phyloP scores from a whole-genome alignment of 2,329 filamentous ascomycete species.

The Amesomyces nigricolor region DNA sequence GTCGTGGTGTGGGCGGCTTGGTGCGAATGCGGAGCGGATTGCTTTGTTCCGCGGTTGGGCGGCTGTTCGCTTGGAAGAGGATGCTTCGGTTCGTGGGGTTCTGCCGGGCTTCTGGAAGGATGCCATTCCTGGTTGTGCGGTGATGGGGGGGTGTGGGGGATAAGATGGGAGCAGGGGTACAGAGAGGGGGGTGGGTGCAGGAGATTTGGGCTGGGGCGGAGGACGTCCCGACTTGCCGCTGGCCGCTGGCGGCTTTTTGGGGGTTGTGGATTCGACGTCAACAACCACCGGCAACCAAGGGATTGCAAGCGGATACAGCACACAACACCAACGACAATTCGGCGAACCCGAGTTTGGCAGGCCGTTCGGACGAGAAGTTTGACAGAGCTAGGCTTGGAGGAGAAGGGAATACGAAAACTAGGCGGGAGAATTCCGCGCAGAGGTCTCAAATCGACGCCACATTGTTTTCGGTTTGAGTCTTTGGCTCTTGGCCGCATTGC shows the following conservation, averaged over 20 bases:
- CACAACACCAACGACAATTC: no score
- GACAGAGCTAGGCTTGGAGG: no score
- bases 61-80: background rate
- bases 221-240: no score
- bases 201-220: background rate
- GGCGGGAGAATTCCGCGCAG: background rate
- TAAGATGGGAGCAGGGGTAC: no score
- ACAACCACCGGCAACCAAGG: no score
- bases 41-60: background rate
- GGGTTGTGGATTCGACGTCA: no score
- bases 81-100: background rate
- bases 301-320: no score
- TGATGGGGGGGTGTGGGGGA: background rate
- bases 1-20: background rate
- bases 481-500: background rate
- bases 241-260: no score
- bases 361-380: no score
- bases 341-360: no score
- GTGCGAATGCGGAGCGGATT: background rate
- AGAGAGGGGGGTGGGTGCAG: background rate
- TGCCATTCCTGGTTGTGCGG: background rate
- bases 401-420: background rate
- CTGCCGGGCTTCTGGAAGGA: slow-evolving; percentile 18
- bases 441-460: background rate
- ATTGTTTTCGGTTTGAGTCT: no score